Evolutionary conservation across 2,329 filamentous ascomycete genomes (phyloP), one percentile per base, ranked within the genome.

Genomic region (Penicillium sp.): DNA sequence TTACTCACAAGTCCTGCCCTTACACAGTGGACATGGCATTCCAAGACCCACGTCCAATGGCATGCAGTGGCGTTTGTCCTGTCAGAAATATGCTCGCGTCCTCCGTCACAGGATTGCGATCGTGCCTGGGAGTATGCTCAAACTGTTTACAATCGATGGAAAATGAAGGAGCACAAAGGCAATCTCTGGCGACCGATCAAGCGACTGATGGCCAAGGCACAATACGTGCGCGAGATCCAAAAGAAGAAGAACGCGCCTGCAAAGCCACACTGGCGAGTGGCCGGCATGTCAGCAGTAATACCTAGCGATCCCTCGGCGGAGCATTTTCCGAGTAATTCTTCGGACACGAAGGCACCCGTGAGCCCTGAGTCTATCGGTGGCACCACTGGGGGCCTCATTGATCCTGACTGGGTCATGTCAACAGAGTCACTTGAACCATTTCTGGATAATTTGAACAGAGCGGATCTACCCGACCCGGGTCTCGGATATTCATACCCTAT

Each of bases 1-100:
- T 77, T 92, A 6, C 85, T 89, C 66, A 86, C 82, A 0, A 87
- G 90, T 67, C 78, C 80, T 22, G 75, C 81, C 1, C 85, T 51
- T 25, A 6, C 80, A 67, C 82, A 84, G 65, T 89, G 85, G 85
- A 79, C 82, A 35, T 89, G 85, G 86, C 78, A 87, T 0, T 87
- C 86, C 73, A 78, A 80, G 26, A 85, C 85, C 0, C 85, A 87
- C 59, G 80, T 85, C 49, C 86, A 88, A 66, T 88, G 85, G 85
- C 84, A 87, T 70, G 83, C 85, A 1, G 79, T 88, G 46, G 85
- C 84, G 0, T 87, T 86, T 68, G 79, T 87, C 1, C 78, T 88
- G 5, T 83, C 83, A 1, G 84, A 88, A 64, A 78, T 88, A 0
- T 87, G 85, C 66, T 77, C 82, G n/a, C 81, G 84, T 14, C 84